Conservation (phyloP, 176 grass and related monocot genomes). For the Oryza coarctata region DNA sequence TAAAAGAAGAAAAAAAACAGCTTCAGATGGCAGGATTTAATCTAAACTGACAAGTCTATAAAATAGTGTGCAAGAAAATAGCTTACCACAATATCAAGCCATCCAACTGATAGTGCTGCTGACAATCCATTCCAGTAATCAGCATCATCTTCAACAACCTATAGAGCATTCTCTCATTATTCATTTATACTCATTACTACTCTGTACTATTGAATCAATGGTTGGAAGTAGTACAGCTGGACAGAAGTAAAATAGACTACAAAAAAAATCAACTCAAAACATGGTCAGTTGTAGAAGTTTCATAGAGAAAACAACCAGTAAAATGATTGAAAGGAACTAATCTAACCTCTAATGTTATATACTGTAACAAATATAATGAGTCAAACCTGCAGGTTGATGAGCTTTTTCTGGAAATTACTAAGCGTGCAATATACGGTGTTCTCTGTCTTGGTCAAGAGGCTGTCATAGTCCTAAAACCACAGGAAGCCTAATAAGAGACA, state of each 20-base stretch:
- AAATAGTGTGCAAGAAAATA: conserved; percentile 32
- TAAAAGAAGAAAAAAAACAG: conserved; percentile 45
- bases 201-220: neutral
- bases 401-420: conserved; percentile 67
- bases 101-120: conserved; percentile 86
- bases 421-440: conserved; percentile 58
- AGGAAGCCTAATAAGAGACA: conserved; percentile 17
- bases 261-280: conserved; percentile 19
- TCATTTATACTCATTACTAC: conserved; percentile 22
- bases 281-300: conserved; percentile 9
- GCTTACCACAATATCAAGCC: conserved; percentile 90
- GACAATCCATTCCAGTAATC: conserved; percentile 92
- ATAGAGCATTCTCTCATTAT: conserved; percentile 28
- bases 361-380: conserved; percentile 22
- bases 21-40: conserved; percentile 28
- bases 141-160: conserved; percentile 83
- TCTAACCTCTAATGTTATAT: neutral
- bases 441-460: conserved; percentile 57
- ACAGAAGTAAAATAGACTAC: conserved; percentile 28
- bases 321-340: neutral
- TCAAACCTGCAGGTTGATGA: conserved; percentile 68
- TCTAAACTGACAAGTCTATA: conserved; percentile 24
- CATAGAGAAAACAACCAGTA: neutral
- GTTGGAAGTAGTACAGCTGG: conserved; percentile 32
- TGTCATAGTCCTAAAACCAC: conserved; percentile 69